phyloP scores from a whole-genome alignment of 441 rosid genomes.

The Mallotus japonicus region DNA sequence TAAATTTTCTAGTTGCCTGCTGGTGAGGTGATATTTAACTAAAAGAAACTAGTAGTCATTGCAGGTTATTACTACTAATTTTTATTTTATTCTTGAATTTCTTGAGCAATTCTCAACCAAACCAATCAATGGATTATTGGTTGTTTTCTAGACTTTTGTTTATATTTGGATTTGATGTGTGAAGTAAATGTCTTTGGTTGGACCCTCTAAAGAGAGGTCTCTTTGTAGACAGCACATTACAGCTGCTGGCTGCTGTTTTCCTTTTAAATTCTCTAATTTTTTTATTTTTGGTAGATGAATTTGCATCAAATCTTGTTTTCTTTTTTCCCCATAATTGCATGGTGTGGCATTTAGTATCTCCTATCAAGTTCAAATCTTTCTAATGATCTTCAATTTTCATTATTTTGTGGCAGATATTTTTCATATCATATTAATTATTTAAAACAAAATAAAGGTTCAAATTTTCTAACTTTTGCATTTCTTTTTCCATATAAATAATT shows the following conservation, averaged over 20 bases:
- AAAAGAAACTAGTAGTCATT: too few relatives aligned
- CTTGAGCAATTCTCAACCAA: neutral
- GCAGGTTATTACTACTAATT: too few relatives aligned
- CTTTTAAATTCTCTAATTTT: neutral
- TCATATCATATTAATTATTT: too few relatives aligned
- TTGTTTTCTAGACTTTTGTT: neutral
- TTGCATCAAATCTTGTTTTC: neutral
- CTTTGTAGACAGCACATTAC: constrained; percentile 4
- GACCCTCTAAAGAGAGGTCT: neutral
- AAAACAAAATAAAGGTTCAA: too few relatives aligned
- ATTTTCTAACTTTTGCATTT: too few relatives aligned
- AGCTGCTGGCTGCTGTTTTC: neutral
- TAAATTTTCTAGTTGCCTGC: too few relatives aligned
- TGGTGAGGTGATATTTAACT: too few relatives aligned
- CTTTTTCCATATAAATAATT: too few relatives aligned
- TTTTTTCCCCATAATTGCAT: neutral
- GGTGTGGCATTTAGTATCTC: neutral
- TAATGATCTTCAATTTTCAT: neutral
- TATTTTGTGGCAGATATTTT: too few relatives aligned
- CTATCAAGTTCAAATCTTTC: neutral
- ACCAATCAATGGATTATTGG: neutral
- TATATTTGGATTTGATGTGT: neutral
- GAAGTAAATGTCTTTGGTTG: neutral
- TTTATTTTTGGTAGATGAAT: neutral
- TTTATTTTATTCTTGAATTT: neutral